Base-by-base conservation (phyloP, 2,329 filamentous ascomycete species). In the Calonectria multiphialidica region DNA sequence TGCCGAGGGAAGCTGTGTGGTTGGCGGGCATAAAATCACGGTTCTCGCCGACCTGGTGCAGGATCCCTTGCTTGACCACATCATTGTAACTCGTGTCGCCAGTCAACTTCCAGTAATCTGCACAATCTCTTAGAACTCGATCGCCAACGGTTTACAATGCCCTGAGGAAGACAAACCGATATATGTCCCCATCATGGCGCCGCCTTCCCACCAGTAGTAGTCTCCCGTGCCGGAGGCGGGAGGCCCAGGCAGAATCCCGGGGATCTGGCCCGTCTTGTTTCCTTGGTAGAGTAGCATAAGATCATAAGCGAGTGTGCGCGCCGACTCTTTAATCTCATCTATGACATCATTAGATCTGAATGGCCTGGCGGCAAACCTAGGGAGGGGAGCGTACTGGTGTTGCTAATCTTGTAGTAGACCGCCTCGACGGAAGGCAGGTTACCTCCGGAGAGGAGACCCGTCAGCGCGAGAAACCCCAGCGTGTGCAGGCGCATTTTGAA, bases 121-220 rank as follows among this genome's bases (percentile, higher is more conserved):
- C 4, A 10, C n/a, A 15, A 37, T 3, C 35, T 42, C 3, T 68
- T n/a, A 10, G 13, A 66, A 25, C 53, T 33, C 18, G 50, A 9
- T 66, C 21, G n/a, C 4, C 7, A 8, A 2, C 5, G 3, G 1
- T 12, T 7, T 42, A 1, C 6, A 15, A 33, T 16, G 18, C 16
- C 5, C 3, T 2, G 18, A 37, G 23, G 5, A 18, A 16, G n/a
- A 72, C 76, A 40, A 28, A 79, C 78, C 92, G 50, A 94, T 86
- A 76, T 93, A 84, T 1, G 91, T 89, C 74, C 92, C 90, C 87
- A 93, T 93, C 84, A 95, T 87, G 16, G 91, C 90, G 65, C 91
- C 90, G 6, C 90, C 91, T 80, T 94, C 91, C 93, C 93, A 95
- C 93, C 93, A 95, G 86, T 94, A 94, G 81, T 93, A 93, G 73